Conservation (phyloP, 2,329 filamentous ascomycete species). For the Thielaviopsis ethacetica region DNA sequence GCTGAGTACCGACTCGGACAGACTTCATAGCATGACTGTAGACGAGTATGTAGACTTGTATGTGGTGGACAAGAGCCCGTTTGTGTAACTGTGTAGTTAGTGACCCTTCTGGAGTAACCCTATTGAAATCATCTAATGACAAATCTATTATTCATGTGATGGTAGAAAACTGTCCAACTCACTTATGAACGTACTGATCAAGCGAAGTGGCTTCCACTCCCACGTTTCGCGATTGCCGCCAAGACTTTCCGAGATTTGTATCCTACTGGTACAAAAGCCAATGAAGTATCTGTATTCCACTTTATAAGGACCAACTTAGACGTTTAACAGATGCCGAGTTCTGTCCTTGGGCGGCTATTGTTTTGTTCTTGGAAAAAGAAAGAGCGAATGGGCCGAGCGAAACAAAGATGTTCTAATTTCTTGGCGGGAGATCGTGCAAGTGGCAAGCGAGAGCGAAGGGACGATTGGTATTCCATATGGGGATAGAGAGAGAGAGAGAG, state of each 20-base stretch:
- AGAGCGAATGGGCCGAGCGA: too few species aligned
- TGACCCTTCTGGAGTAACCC: not conserved
- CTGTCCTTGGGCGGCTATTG: too few species aligned
- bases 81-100: conserved; percentile 2
- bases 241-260: not conserved
- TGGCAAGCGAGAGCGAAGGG: too few species aligned
- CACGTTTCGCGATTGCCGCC: not conserved
- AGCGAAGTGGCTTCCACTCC: not conserved
- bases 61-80: conserved; percentile 35
- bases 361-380: too few species aligned
- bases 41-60: conserved; percentile 91
- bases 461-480: too few species aligned
- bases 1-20: conserved; percentile 57
- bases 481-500: too few species aligned
- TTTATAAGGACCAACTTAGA: not conserved
- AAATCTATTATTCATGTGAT: too few species aligned
- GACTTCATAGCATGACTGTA: conserved; percentile 64
- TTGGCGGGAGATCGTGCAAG: too few species aligned
- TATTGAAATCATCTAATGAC: not conserved
- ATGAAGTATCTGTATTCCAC: not conserved
- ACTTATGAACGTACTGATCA: not conserved
- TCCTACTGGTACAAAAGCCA: not conserved
- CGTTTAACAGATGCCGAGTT: too few species aligned
- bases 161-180: too few species aligned
- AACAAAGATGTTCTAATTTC: too few species aligned